phyloP scores from a whole-genome alignment of 352 stramenopile species.

The Paralagenidium karlingii region DNA sequence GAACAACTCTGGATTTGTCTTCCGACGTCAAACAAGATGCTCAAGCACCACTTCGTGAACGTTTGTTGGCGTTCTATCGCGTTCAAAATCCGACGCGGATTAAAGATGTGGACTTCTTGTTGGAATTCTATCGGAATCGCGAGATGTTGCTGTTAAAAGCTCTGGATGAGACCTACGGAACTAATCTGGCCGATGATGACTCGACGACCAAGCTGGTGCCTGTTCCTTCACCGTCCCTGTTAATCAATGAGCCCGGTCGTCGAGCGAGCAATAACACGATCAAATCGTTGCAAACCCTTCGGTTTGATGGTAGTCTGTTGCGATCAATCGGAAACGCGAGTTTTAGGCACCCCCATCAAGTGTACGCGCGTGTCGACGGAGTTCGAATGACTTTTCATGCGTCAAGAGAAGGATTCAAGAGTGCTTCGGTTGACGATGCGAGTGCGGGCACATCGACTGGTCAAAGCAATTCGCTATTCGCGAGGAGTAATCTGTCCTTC shows the following conservation, averaged over 20 bases:
- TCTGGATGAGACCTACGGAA: constrained; percentile 27
- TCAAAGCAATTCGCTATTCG: too few species aligned
- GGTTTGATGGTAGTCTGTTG: not conserved
- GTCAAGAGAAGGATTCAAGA: constrained; percentile 44
- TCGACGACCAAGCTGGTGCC: constrained; percentile 8
- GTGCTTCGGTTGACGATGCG: too few species aligned
- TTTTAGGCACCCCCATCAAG: constrained; percentile 19
- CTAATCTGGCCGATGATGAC: constrained; percentile 14
- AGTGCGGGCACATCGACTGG: too few species aligned
- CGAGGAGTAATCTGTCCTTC: too few species aligned
- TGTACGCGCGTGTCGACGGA: constrained; percentile 32
- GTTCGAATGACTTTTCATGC: constrained; percentile 38
- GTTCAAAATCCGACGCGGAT: constrained; percentile 38
- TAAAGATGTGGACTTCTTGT: constrained; percentile 24
- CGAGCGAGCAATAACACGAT: not conserved
- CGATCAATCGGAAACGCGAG: constrained; percentile 3
- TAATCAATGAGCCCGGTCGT: constrained; percentile 5
- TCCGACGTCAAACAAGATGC: too few species aligned
- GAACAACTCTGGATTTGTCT: constrained; percentile 1
- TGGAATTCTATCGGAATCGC: constrained; percentile 28
- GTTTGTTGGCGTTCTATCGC: constrained; percentile 34
- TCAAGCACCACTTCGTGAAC: constrained; percentile 26
- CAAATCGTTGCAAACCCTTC: not conserved
- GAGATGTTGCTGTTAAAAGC: constrained; percentile 32
- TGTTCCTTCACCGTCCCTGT: constrained; percentile 15